These are phyloP conservation scores for Clavispora asparagi DNA, from an alignment of 805 yeast species.

Conservation along the genomic window DNA sequence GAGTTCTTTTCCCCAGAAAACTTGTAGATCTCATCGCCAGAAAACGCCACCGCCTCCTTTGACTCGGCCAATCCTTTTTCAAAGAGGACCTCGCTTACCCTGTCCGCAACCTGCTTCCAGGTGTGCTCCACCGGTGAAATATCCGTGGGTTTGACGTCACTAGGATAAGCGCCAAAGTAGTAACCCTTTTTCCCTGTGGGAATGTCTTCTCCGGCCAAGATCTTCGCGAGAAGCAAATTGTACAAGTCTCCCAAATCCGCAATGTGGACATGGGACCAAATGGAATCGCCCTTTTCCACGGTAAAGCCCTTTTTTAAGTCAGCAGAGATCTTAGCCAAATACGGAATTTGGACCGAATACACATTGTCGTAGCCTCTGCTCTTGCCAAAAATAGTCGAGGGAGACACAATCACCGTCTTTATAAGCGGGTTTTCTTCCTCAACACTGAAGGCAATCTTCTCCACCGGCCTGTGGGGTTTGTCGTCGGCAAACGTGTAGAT, in stretches of 20 bases:
- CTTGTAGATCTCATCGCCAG: constrained; percentile 11
- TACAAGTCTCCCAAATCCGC: constrained; percentile 29
- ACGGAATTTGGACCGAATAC: constrained; percentile 27
- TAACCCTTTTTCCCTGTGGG: constrained; percentile 29
- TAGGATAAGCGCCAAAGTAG: constrained; percentile 25
- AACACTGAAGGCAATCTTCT: constrained; percentile 21
- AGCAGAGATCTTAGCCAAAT: constrained; percentile 14
- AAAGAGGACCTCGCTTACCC: constrained; percentile 15
- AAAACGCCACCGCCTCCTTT: constrained; percentile 12
- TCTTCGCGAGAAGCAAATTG: constrained; percentile 17
- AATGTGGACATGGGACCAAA: constrained; percentile 34
- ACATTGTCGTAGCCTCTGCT: constrained; percentile 26
- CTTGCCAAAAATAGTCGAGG: constrained; percentile 31
- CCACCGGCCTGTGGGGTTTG: constrained; percentile 31
- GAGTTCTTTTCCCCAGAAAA: constrained; percentile 13
- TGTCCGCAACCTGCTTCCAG: constrained; percentile 24
- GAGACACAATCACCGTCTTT: constrained; percentile 26
- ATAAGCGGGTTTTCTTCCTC: constrained; percentile 24
- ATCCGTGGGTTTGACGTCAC: constrained; percentile 8
- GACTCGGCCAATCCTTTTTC: constrained; percentile 10
- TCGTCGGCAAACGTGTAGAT: constrained; percentile 19
- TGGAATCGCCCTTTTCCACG: constrained; percentile 24
- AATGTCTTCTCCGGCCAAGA: constrained; percentile 17
- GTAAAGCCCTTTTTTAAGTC: constrained; percentile 17
- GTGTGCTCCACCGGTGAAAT: constrained; percentile 13